These are phyloP conservation scores for Primulina huaijiensis DNA, from an alignment of 257 asterid species.

Conservation along the genomic window DNA sequence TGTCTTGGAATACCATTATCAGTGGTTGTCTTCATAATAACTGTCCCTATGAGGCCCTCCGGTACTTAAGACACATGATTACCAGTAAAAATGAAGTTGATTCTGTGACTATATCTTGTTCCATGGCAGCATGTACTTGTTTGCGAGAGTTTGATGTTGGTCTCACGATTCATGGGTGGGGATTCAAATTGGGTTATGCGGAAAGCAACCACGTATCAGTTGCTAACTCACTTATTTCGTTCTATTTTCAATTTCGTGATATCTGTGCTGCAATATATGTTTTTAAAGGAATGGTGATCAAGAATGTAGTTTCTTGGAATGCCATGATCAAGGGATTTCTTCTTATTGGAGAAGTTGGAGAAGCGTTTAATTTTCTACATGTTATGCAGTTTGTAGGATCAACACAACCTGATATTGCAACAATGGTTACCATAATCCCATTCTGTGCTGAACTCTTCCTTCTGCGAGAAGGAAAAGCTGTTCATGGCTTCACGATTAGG, in stretches of 20 bases:
- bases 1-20: constrained; percentile 63
- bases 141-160: constrained; percentile 45
- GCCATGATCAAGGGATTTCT: constrained; percentile 58
- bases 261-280: constrained; percentile 39
- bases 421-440: constrained; percentile 44
- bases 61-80: constrained; percentile 47
- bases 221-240: constrained; percentile 60
- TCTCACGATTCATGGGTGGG: constrained; percentile 45
- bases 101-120: constrained; percentile 53
- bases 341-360: constrained; percentile 30
- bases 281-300: constrained; percentile 35
- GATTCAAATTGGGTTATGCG: constrained; percentile 41
- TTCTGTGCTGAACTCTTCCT: constrained; percentile 50
- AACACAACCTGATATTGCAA: constrained; percentile 46
- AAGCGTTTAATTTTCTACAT: constrained; percentile 41
- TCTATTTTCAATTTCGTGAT: constrained; percentile 43
- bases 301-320: constrained; percentile 67
- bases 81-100: constrained; percentile 35
- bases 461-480: constrained; percentile 51
- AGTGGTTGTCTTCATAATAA: constrained; percentile 45
- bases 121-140: constrained; percentile 49
- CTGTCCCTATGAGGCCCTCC: constrained; percentile 38
- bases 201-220: constrained; percentile 41
- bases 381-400: constrained; percentile 51
- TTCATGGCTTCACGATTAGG: constrained; percentile 52